Conservation (phyloP, 2,329 filamentous ascomycete genomes). For the Fusarium acutatum region DNA sequence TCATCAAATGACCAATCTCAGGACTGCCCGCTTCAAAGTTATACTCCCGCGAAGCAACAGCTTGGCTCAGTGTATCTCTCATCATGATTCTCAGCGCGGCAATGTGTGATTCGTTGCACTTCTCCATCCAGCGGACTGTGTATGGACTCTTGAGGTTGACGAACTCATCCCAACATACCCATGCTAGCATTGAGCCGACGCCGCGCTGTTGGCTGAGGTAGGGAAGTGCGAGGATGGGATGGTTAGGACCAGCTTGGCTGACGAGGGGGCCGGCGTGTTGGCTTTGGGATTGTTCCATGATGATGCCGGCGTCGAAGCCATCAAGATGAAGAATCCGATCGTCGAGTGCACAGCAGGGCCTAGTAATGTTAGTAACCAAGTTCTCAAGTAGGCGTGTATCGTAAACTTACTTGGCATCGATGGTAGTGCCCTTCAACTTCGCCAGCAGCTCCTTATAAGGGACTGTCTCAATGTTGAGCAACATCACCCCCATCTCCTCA, state of each 20-base stretch:
- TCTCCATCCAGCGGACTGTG: slow-evolving; percentile 14
- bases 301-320: slow-evolving; percentile 12
- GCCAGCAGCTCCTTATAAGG: slow-evolving; percentile 6
- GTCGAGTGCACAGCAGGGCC: neutral
- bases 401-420: neutral
- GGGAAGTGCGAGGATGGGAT: slow-evolving; percentile 2
- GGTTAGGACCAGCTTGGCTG: neutral
- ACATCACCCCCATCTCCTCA: slow-evolving; percentile 10
- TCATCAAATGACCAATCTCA: slow-evolving; percentile 14
- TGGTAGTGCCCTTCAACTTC: neutral
- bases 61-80: slow-evolving; percentile 4
- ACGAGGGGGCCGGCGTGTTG: neutral
- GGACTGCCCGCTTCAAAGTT: neutral
- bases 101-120: slow-evolving; percentile 14
- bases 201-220: slow-evolving; percentile 10
- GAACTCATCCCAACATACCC: slow-evolving; percentile 21
- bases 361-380: neutral
- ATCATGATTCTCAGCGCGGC: slow-evolving; percentile 7
- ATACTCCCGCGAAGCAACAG: neutral
- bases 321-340: slow-evolving; percentile 3
- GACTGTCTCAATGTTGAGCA: slow-evolving; percentile 5
- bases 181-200: slow-evolving; percentile 1
- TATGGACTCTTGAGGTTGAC: slow-evolving; percentile 17
- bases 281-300: slow-evolving; percentile 14
- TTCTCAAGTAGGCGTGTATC: accelerated